Conservation (phyloP, 495 filamentous ascomycete species). For the Aspergillus avenaceus region DNA sequence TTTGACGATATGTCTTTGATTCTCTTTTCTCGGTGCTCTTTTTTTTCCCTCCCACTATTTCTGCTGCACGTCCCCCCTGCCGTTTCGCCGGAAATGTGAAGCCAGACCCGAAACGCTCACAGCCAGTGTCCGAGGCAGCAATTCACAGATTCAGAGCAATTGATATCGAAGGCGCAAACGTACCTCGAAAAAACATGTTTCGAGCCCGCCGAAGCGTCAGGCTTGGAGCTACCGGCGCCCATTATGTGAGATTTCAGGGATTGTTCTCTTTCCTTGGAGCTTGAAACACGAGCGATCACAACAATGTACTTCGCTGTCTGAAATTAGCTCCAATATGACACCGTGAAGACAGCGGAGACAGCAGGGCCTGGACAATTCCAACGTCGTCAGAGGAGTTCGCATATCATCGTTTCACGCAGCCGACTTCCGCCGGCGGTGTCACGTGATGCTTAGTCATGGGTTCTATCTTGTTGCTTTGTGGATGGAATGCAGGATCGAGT, state of each 20-base stretch:
- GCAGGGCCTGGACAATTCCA: constrained; percentile 12
- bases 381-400: constrained; percentile 13
- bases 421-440: constrained; percentile 24
- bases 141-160: neutral
- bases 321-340: neutral
- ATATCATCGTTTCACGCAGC: constrained; percentile 13
- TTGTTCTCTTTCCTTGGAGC: neutral
- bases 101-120: neutral
- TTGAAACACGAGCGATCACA: neutral
- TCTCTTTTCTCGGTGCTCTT: no score
- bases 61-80: neutral
- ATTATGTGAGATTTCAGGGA: constrained; percentile 22
- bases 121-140: neutral
- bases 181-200: constrained; percentile 54
- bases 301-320: neutral
- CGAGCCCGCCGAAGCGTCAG: constrained; percentile 42
- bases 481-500: neutral
- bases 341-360: constrained; percentile 4
- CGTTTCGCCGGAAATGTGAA: neutral
- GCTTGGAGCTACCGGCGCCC: constrained; percentile 52
- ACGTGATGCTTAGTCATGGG: constrained; percentile 14
- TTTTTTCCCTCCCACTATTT: neutral
- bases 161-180: constrained; percentile 3
- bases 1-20: no score
- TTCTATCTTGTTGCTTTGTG: neutral